Percentiles rank a stretch among this genome's conserved stretches.
phyloP scores from a whole-genome alignment of 176 grass and related monocot species.

The Oryza meyeriana region DNA sequence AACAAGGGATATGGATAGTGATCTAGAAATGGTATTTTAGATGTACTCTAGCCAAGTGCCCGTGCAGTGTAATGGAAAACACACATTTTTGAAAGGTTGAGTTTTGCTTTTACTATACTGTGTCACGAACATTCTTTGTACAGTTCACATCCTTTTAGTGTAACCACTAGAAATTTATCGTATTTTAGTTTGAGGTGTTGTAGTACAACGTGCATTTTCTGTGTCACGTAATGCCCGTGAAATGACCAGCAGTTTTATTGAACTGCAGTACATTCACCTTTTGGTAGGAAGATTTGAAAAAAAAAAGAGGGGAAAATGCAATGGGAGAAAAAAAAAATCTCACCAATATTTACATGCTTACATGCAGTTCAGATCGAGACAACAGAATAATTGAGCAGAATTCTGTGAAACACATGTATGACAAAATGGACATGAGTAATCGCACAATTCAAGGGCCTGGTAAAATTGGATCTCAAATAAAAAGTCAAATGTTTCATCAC shows the following conservation, averaged over 20 bases:
- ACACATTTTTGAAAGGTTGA: not conserved
- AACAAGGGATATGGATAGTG: not conserved
- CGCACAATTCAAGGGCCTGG: not conserved
- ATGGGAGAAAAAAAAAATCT: not conserved
- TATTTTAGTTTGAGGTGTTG: too few species aligned
- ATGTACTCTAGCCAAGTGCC: not conserved
- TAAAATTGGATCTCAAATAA: not conserved
- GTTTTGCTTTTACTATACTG: not conserved
- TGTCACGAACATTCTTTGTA: not conserved
- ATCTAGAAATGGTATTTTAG: not conserved
- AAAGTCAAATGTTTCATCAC: not conserved
- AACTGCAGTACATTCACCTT: not conserved
- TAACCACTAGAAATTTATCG: not conserved
- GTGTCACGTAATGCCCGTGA: not conserved
- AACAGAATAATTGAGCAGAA: not conserved
- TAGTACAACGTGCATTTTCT: not conserved
- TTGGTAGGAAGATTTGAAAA: not conserved
- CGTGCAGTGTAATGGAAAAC: not conserved
- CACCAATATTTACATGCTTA: not conserved
- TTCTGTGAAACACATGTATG: not conserved
- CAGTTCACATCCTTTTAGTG: not conserved
- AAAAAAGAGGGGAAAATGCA: not conserved
- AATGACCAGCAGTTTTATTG: not conserved
- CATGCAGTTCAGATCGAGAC: not conserved
- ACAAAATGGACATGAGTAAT: not conserved